Base-by-base conservation (phyloP, 257 asterid genomes). In the Linaria vulgaris region DNA sequence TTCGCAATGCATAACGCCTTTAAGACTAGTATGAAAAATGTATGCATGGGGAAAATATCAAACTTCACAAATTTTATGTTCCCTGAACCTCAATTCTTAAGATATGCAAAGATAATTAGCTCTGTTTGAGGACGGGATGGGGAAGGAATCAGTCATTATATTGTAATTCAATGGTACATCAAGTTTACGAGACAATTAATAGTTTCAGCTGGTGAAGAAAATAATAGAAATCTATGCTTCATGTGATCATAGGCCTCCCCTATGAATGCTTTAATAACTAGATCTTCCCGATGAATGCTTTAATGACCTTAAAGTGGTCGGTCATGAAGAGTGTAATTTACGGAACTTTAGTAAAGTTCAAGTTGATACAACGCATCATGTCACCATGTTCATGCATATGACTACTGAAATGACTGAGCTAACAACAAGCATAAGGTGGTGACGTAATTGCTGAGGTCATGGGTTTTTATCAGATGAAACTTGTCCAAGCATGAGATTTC, bases 91-190 rank as follows among this genome's bases (percentile, higher is more conserved):
- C 47, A 14, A 19, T 5, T 17, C 11, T 46, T 46, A 3, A 44
- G 19, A 31, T 15, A 47, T 11, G 14, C 55, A 47, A 70, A 44
- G 19, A 65, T 39, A 27, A 4, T 16, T 59, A 20, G n/a, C 61
- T 8, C 14, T 15, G 4, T 20, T n/a, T 1, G 46, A 15, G 46
- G 17, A 19, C 4, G 1, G 49, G 1, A 0, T 30, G 44, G 39
- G 59, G 4, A 5, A 22, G 21, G 54, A 53, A 23, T 56, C 31
- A 43, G 58, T 24, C 58, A 56, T 25, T 55, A 47, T 30, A 71
- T 34, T 23, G 41, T 31, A 24, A 39, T 19, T n/a, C 13, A 2
- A 58, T 56, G 31, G 20, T 49, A 50, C 20, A 50, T 13, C 25
- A 51, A 12, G 6, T 51, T 45, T 9, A 16, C 16, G 15, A 27